Conservation (phyloP, 352 stramenopile species). For the Blastocystis sp. region DNA sequence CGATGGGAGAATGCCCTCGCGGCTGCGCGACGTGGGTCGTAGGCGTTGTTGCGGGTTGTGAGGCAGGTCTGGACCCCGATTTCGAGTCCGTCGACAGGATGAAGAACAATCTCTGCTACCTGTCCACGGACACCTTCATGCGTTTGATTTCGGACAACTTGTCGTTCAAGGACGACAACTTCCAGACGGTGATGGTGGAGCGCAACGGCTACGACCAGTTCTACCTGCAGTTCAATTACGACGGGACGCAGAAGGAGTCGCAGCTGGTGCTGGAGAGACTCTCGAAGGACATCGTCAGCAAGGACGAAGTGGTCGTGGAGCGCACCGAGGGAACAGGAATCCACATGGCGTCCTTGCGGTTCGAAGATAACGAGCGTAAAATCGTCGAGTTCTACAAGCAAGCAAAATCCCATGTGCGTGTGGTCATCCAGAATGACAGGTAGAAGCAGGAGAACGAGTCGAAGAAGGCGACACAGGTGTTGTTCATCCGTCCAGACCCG, state of each 20-base stretch:
- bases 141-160: not conserved
- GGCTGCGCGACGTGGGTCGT: not conserved
- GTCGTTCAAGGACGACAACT: conserved; percentile 15
- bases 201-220: not conserved
- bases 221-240: not conserved
- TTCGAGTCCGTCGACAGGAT: not conserved
- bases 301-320: not conserved
- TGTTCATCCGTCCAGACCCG: not conserved
- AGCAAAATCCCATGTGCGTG: not conserved
- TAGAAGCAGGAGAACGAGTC: conserved; percentile 25
- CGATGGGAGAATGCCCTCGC: not conserved
- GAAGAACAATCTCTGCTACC: not conserved
- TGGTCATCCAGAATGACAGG: not conserved
- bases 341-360: not conserved
- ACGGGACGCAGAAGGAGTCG: not conserved
- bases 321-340: not conserved
- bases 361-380: not conserved
- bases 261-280: not conserved
- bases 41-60: not conserved
- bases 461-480: not conserved
- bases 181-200: conserved; percentile 14
- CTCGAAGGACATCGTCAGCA: not conserved
- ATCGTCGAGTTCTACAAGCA: not conserved
- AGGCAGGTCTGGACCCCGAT: not conserved
- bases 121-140: not conserved